These are phyloP conservation scores for Lachnum nothofagi DNA, from an alignment of 2,329 filamentous ascomycete genomes.

Conservation along the genomic window DNA sequence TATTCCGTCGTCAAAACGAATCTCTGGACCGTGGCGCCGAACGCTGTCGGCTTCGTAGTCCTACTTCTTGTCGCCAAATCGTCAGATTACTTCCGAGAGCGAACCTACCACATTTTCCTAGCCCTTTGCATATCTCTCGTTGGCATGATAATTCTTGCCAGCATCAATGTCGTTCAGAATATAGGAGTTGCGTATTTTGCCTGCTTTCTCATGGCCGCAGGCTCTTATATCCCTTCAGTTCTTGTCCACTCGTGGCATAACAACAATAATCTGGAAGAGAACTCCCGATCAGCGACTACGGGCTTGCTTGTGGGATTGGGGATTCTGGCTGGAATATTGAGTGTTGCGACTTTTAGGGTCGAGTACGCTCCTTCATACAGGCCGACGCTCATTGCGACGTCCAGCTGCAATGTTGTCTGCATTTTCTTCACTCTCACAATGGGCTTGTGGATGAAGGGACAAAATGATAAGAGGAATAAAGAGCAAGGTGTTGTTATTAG, in stretches of 20 bases:
- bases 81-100: constrained; percentile 42
- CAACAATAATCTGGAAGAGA: constrained; percentile 49
- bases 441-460: constrained; percentile 42
- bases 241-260: constrained; percentile 49
- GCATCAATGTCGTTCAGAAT: constrained; percentile 39
- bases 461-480: constrained; percentile 39
- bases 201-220: constrained; percentile 43
- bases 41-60: constrained; percentile 43
- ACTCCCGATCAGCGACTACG: constrained; percentile 43
- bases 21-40: constrained; percentile 48
- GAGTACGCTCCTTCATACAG: constrained; percentile 46
- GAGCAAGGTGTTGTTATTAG: constrained; percentile 34
- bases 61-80: constrained; percentile 41
- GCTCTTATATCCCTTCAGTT: constrained; percentile 43
- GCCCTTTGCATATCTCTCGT: constrained; percentile 37
- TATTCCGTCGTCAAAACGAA: constrained; percentile 46
- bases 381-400: constrained; percentile 42
- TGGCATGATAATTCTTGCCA: constrained; percentile 41
- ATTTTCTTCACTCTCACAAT: constrained; percentile 37
- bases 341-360: constrained; percentile 41
- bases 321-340: constrained; percentile 45
- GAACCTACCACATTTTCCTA: constrained; percentile 42
- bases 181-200: constrained; percentile 46
- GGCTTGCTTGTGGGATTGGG: constrained; percentile 44
- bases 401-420: constrained; percentile 38